phyloP scores from a whole-genome alignment of 2,329 filamentous ascomycete species.

The Metarhizium robertsii region DNA sequence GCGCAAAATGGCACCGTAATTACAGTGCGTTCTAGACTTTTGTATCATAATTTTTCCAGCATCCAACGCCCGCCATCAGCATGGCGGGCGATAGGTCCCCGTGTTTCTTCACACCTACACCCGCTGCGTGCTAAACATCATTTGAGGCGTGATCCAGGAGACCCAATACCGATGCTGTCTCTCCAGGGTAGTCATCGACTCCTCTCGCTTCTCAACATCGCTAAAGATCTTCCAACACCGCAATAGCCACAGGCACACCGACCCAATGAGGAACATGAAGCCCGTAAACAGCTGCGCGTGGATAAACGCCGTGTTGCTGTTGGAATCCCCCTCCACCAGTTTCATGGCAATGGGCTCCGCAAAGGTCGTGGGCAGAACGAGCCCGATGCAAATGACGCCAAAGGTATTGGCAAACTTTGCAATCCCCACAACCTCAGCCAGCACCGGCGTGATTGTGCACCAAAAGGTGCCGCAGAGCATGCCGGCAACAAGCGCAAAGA shows the following conservation, averaged over 20 bases:
- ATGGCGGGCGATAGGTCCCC: no score
- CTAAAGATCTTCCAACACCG: constrained; percentile 48
- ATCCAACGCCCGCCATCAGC: no score
- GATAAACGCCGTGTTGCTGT: constrained; percentile 32
- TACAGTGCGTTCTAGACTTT: no score
- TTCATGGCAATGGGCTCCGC: constrained; percentile 41
- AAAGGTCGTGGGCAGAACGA: constrained; percentile 46
- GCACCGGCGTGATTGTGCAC: constrained; percentile 46
- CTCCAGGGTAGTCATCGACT: neutral
- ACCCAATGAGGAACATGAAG: constrained; percentile 51
- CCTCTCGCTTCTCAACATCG: neutral
- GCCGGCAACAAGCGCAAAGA: constrained; percentile 50
- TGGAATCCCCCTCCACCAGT: constrained; percentile 32
- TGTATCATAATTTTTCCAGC: no score
- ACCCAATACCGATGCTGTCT: neutral
- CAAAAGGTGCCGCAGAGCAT: constrained; percentile 53
- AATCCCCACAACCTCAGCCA: constrained; percentile 52
- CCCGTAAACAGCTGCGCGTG: constrained; percentile 51
- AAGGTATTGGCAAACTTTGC: constrained; percentile 46
- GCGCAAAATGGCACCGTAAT: no score
- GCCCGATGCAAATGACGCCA: constrained; percentile 48
- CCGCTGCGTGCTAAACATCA: constrained; percentile 5
- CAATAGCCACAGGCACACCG: constrained; percentile 42
- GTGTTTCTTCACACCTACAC: neutral
- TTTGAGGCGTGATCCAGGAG: constrained; percentile 9